phyloP scores from a whole-genome alignment of 495 filamentous ascomycete genomes.

The Chlorociboria aeruginascens region DNA sequence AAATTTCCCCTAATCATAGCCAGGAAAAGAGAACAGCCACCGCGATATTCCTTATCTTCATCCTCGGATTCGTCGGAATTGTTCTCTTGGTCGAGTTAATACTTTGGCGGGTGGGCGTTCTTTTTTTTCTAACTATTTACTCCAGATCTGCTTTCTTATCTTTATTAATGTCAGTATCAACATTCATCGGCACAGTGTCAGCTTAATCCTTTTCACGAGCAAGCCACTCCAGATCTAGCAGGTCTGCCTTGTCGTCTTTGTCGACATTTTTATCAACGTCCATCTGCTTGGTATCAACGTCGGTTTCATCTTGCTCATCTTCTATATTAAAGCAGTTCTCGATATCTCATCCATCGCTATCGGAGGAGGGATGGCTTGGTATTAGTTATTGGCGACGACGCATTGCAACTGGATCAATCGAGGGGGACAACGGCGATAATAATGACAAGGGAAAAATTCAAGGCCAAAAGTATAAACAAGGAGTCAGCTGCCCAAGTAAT shows the following conservation, averaged over 20 bases:
- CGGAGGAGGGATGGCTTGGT: slow-evolving; percentile 5
- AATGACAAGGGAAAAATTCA: slow-evolving; percentile 5
- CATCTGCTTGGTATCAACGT: slow-evolving; percentile 1
- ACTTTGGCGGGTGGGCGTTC: slow-evolving; percentile 25
- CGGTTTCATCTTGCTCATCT: slow-evolving; percentile 6
- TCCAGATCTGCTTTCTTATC: not conserved
- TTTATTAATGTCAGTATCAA: too few relatives aligned
- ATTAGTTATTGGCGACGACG: slow-evolving; percentile 4
- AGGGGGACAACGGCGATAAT: not conserved
- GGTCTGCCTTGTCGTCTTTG: slow-evolving; percentile 2
- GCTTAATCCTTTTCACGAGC: not conserved
- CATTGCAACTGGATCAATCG: slow-evolving; percentile 6
- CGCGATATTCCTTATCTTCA: slow-evolving; percentile 25
- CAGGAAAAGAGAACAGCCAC: slow-evolving; percentile 21
- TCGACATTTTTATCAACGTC: slow-evolving; percentile 5
- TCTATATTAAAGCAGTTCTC: slow-evolving; percentile 11
- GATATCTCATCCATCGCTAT: slow-evolving; percentile 7
- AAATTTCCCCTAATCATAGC: slow-evolving; percentile 9
- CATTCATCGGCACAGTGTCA: too few relatives aligned
- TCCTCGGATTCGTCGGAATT: slow-evolving; percentile 27
- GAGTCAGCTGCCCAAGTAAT: slow-evolving; percentile 9
- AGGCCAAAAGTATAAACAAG: slow-evolving; percentile 4
- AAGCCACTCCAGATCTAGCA: slow-evolving; percentile 4
- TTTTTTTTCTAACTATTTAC: too few relatives aligned
- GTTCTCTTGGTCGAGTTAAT: slow-evolving; percentile 24